Evolutionary conservation across 768 basidiomycete genomes (phyloP), one percentile per base, ranked within the genome.

Genomic region (Cytidiella melzeri): DNA sequence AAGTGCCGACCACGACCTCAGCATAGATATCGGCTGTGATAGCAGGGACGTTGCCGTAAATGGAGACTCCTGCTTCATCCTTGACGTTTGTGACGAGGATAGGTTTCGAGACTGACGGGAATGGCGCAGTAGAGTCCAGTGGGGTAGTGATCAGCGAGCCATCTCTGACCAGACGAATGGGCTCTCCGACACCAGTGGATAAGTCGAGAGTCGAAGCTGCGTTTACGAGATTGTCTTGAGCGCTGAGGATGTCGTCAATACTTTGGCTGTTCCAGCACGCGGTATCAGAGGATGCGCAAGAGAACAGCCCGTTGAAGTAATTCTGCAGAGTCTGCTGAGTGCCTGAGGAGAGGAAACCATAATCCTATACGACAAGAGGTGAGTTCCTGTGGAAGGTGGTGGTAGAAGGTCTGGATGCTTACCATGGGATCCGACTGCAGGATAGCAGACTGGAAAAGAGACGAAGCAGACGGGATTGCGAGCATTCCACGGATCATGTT

Each of bases 371-470:
- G n/a, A n/a, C 13, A 26, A 4, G 50, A 27, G 30, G 30, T 55
- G 23, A 45, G 38, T 5, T 38, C 38, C 27, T 5, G n/a, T n/a
- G n/a, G n/a, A n/a, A n/a, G n/a, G n/a, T n/a, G n/a, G n/a, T n/a
- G n/a, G n/a, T n/a, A n/a, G 37, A 41, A 23, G 11, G 21, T 20
- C 20, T 20, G 21, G 19, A 27, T 19, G 59, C 75, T 50, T 57
- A 85, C 88, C 80, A 93, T 87, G 2, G 92, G 87, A 59, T 93
- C 92, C 0, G 89, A 92, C 47, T 94, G 90, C 18, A 93, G 61
- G 50, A 92, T 90, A 0, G 83, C 87, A 45, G 77, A 84, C 50
- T 75, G 71, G 73, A 94, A 94, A 43, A 92, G 70, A 1, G 77
- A 71, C 19, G 77, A 73, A 0, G 83, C 90, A 2, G 81, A 79